Evolutionary conservation across 2,329 filamentous ascomycete genomes (phyloP), one percentile per base, ranked within the genome.

Genomic region (Paracoccidioides brasiliensis): DNA sequence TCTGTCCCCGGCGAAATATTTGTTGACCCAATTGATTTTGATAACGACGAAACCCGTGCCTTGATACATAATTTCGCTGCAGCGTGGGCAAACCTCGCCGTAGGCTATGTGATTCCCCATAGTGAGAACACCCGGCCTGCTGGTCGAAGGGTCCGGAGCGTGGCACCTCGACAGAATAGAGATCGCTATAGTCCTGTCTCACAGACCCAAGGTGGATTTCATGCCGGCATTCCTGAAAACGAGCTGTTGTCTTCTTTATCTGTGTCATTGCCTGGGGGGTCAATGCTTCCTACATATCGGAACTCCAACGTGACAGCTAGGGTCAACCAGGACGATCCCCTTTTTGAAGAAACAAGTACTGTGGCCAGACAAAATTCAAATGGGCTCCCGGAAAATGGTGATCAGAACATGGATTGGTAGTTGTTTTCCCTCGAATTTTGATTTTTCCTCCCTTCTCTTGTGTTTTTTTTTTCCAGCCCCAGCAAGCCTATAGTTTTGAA

Each of bases 11-110:
- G 49, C 10, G 28, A 12, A 4, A 45, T 53, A 40, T 53, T 53
- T 40, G 41, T 53, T 41, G 52, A 53, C 30, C 40, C 42, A 44
- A 28, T 53, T 30, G 52, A 53, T 53, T 53, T 44, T n/a, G 52
- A 53, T n/a, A 30, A 45, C 9, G 52, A 53, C 22, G 30, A 45
- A 9, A 32, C 35, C 15, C 30, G 52, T 37, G 22, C 40, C 2
- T 37, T 42, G 9, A 41, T n/a, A 15, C 52, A 53, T 28, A 35
- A 12, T 9, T 53, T 44, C 7, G 41, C 52, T 49, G 9, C 7
- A 5, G 10, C 15, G 3, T 37, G 46, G n/a, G n/a, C 46, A 50
- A 50, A 3, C n/a, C n/a, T 9, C 3, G 22, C 33, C 4, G 32
- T 15, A 28, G 33, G 6, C 30, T n/a, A 46, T n/a, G 33, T 37